Base-by-base conservation (phyloP, 495 filamentous ascomycete species). In the Podospora bellae-mahoneyi region DNA sequence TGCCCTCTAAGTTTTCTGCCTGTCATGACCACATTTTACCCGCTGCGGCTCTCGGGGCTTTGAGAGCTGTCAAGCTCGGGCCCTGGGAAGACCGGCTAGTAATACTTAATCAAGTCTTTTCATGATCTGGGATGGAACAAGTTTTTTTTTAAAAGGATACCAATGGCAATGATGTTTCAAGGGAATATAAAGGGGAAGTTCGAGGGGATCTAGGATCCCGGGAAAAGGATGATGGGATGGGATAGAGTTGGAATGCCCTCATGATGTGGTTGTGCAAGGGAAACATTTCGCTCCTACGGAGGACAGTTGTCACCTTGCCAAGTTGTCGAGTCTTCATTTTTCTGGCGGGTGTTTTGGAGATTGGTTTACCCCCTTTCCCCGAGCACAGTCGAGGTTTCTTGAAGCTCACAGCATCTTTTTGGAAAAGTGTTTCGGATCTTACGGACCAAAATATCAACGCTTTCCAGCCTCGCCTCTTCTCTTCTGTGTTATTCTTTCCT, bases 1-100 rank as follows among this genome's bases (percentile, higher is more conserved):
- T 80, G 74, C 91, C 75, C 87, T 93, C 84, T 94, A 94, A 91
- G 83, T 79, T 65, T 18, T 7, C 68, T 58, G 34, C 54, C 3
- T 44, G 44, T 56, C 60, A 64, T 64, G 60, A 64, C 60, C 53
- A 13, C 30, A 63, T 32, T 26, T 32, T 28, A 39, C 30, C 30
- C 61, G 39, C 39, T 48, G 15, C 39, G 39, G 39, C 5, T 48
- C 13, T 48, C 39, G 9, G 39, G 39, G 39, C 13, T 48, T 48
- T 48, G 39, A 48, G 39, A 16, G 39, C 39, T 48, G 39, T 48
- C 39, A 16, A 19, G 61, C 61, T 28, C 34, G 18, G 32, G 15
- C 15, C 19, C 3, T 30, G 54, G 30, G 55, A 19, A 10, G 55
- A 28, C 13, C 23, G 44, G 34, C 32, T 28, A 27, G 58, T 67